phyloP scores from a whole-genome alignment of 257 asterid species.

The Marsdenia floribunda region DNA sequence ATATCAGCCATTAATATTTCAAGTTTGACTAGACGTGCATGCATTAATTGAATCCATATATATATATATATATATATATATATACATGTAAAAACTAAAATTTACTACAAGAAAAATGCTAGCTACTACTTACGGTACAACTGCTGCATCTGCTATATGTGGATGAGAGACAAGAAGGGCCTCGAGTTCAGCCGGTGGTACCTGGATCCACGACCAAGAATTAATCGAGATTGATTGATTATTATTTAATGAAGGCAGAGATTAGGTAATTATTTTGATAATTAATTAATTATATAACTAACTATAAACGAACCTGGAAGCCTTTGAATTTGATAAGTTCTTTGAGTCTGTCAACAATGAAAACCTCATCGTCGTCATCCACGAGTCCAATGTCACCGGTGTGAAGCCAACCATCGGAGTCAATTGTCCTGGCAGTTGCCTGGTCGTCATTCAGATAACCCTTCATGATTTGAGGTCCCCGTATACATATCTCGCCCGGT shows the following conservation, averaged over 20 bases:
- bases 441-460: constrained; percentile 75
- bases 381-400: constrained; percentile 75
- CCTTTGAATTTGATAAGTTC: constrained; percentile 91
- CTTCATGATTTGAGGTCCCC: constrained; percentile 90
- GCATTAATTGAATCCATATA: neutral
- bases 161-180: constrained; percentile 71
- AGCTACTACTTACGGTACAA: constrained; percentile 75
- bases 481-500: constrained; percentile 78
- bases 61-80: neutral
- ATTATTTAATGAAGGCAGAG: neutral
- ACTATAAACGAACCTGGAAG: constrained; percentile 48
- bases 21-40: neutral
- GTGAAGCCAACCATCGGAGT: constrained; percentile 93
- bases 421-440: constrained; percentile 78
- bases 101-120: no score
- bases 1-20: neutral
- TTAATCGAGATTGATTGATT: neutral
- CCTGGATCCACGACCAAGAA: constrained; percentile 23
- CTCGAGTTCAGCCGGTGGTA: constrained; percentile 94
- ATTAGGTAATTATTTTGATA: neutral
- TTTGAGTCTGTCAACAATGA: constrained; percentile 72
- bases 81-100: no score
- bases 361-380: constrained; percentile 33
- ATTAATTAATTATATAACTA: neutral
- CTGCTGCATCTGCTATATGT: constrained; percentile 77